These are phyloP conservation scores for Solanum bukasovii DNA, from an alignment of 257 asterid genomes.

Conservation along the genomic window DNA sequence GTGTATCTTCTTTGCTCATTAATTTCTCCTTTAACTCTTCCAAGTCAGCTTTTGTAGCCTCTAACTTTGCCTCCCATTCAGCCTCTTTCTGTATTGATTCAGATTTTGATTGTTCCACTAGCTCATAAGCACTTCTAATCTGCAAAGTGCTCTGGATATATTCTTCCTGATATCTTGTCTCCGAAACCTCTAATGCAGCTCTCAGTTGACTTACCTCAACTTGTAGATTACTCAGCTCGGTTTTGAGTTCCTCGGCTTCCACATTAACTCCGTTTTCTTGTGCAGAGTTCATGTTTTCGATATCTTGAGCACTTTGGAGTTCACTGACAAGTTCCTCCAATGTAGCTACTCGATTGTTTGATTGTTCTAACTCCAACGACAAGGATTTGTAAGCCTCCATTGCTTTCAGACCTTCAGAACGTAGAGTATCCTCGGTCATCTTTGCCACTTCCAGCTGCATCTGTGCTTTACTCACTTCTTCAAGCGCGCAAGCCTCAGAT, in stretches of 20 bases:
- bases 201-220: conserved; percentile 35
- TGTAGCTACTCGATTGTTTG: conserved; percentile 30
- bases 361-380: conserved; percentile 48
- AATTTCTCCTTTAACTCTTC: conserved; percentile 37
- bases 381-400: conserved; percentile 30
- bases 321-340: conserved; percentile 46
- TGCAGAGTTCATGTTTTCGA: conserved; percentile 6
- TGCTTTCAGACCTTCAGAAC: conserved; percentile 28
- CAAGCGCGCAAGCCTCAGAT: conserved; percentile 47
- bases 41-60: conserved; percentile 28
- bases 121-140: conserved; percentile 56
- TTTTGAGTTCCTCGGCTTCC: conserved; percentile 10
- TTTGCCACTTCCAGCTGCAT: conserved; percentile 50
- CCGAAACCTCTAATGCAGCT: conserved; percentile 60
- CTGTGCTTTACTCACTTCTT: conserved; percentile 42
- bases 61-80: conserved; percentile 40
- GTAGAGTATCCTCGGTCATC: conserved; percentile 35
- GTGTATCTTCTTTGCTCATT: conserved; percentile 24
- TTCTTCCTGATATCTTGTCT: conserved; percentile 56
- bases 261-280: conserved; percentile 10
- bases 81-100: conserved; percentile 39
- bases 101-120: conserved; percentile 43
- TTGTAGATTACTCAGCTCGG: conserved; percentile 27
- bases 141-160: conserved; percentile 50
- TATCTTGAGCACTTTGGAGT: conserved; percentile 30